Evolutionary conservation across 2,329 filamentous ascomycete genomes (phyloP), one percentile per base, ranked within the genome.

Genomic region (Alternaria hordeiaustralica): DNA sequence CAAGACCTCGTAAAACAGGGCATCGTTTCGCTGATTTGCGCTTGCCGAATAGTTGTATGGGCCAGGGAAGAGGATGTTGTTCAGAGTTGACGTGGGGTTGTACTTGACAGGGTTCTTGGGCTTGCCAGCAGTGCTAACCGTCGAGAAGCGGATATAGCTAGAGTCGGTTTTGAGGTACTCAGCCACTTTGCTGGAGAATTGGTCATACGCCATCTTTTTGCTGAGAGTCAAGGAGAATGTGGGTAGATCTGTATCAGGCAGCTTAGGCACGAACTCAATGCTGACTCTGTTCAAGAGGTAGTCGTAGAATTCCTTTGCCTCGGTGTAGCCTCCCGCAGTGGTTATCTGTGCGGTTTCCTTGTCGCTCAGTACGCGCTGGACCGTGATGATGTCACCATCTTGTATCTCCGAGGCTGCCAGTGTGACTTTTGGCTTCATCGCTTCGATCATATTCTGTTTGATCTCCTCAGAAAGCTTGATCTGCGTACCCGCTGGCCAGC

Each of bases 381-480:
- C 97, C 76, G 94, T 97, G 60, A 99, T 89, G 70, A 99, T 97
- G 76, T 99, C 96, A 53, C 96, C 96, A 73, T 99, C 95, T 78
- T 98, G 95, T 23, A 99, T 91, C 79, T 99, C 96, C 2, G 96
- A 96, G 63, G 92, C 90, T 69, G 94, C 92, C 63, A 99, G 86
- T 0, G 94, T 93, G 75, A 93, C 89, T 82, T 97, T 98, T 0
- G 90, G 87, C 81, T 97, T 98, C 84, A 99, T 91, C 7, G 88
- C 87, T 77, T 99, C 96, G 70, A 99, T 97, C 94, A 98, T 98
- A 64, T 89, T 92, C 55, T 94, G 94, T 82, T 98, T 99, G 82
- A 99, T 98, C 83, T 99, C 96, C 86, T 99, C 96, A 83, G 90
- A 98, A 21, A 99, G 87, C 71, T 87, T 86, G 64, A 92, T 87